phyloP scores from a whole-genome alignment of 2,329 filamentous ascomycete genomes.

The Septoria petroselini region DNA sequence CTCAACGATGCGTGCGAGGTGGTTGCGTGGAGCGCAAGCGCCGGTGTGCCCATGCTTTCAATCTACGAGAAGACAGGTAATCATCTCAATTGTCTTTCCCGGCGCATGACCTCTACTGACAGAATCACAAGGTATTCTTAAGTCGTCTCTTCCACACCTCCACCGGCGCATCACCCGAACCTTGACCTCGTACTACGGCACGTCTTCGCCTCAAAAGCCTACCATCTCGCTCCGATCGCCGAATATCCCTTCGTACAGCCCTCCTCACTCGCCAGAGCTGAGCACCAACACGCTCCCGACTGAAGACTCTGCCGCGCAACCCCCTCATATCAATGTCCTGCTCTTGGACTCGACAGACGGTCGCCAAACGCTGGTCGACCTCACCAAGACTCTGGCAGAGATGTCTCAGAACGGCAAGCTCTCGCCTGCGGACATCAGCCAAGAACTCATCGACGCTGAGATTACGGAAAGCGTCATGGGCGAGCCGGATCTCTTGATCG shows the following conservation, averaged over 20 bases:
- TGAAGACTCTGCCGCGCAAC: conserved; percentile 26
- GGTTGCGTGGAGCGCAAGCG: conserved; percentile 86
- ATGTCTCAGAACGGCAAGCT: conserved; percentile 93
- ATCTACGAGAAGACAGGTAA: conserved; percentile 89
- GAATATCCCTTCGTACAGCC: conserved; percentile 61
- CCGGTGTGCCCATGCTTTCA: conserved; percentile 81
- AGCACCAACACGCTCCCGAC: conserved; percentile 37
- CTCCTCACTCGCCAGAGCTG: conserved; percentile 33
- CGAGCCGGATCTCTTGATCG: conserved; percentile 83
- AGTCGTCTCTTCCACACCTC: conserved; percentile 81
- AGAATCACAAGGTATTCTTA: conserved; percentile 66
- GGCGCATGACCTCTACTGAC: background rate
- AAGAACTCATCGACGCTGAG: conserved; percentile 85
- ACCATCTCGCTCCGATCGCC: conserved; percentile 70
- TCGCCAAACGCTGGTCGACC: conserved; percentile 87
- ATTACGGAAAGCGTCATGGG: conserved; percentile 73
- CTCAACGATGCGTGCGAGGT: conserved; percentile 90
- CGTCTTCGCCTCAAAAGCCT: conserved; percentile 58
- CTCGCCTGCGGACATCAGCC: conserved; percentile 73
- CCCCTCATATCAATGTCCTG: conserved; percentile 59
- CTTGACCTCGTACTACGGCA: conserved; percentile 82
- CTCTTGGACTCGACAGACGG: conserved; percentile 86
- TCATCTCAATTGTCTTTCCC: conserved; percentile 29
- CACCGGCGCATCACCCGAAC: conserved; percentile 77
- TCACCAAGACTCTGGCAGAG: conserved; percentile 88